Base-by-base conservation (phyloP, 345 rosid species). In the Psidium guajava region DNA sequence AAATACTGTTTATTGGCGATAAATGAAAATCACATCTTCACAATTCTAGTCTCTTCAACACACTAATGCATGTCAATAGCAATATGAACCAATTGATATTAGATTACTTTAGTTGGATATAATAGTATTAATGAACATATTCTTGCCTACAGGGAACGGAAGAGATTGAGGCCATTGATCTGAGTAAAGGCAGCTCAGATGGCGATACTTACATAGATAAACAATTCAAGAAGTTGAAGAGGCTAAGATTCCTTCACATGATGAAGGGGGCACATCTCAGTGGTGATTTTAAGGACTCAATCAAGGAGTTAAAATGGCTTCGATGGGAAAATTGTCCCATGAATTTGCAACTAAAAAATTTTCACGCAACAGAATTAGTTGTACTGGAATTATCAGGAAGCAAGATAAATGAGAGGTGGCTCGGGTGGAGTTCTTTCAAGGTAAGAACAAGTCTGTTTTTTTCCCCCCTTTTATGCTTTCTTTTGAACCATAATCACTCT, bases 321-420 rank as follows among this genome's bases (percentile, higher is more conserved):
- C 69, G 0, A 59, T 59, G 69, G 36, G 1, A 0, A 59, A 0
- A 2, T 0, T 59, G 69, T 59, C 36, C 8, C 18, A 0, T 0
- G 36, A n/a, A 0, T 13, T 12, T 59, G n/a, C 8, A 59, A 59
- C 36, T n/a, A n/a, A 59, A 59, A 0, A n/a, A 12, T 12, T n/a
- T 58, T n/a, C 1, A 1, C 0, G 3, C 2, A 0, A 0, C 5
- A 0, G 8, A 58, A 25, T 58, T 25, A 25, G 32, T 0, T 25
- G 32, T 54, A 8, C 25, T 54, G 1, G 25, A 54, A 54, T 20
- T 54, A 10, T 2, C 25, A 7, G 0, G 0, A 0, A 6, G 57
- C 9, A 0, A 20, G 24, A 54, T 20, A 20, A 54, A 57, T 25
- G 15, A 25, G 7, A 11, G 12, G 11, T 25, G 64, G 64, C 5